Conservation (phyloP, 148 eudicot genomes). For the Vaccinium macrocarpon region DNA sequence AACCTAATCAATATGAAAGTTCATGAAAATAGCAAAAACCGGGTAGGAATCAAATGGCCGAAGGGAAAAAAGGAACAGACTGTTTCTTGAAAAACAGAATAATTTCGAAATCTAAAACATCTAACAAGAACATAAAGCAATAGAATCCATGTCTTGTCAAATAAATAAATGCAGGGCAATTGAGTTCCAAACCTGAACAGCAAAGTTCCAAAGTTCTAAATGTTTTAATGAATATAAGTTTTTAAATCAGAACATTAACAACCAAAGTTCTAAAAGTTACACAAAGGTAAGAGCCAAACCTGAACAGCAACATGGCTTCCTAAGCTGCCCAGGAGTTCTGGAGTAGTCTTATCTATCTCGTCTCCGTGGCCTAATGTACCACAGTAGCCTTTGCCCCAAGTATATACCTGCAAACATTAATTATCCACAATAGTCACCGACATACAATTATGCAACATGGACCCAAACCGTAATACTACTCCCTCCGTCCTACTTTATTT, state of each 20-base stretch:
- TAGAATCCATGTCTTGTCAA: background rate
- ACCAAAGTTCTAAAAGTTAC: background rate
- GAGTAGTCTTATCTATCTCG: conserved; percentile 87
- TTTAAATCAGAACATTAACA: background rate
- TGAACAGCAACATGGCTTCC: conserved; percentile 74
- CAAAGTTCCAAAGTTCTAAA: too few relatives aligned
- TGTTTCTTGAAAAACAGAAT: background rate
- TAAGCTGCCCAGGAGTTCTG: conserved; percentile 52
- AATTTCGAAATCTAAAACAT: background rate
- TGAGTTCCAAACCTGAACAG: background rate
- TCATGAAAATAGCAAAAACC: background rate
- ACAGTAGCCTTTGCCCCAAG: conserved; percentile 99
- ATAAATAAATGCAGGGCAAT: background rate
- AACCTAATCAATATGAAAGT: background rate
- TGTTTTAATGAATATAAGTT: background rate
- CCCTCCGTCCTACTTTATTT: background rate
- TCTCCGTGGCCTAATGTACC: conserved; percentile 96
- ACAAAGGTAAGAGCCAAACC: conserved; percentile 37
- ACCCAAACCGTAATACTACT: background rate
- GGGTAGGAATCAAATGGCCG: background rate
- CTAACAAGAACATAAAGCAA: background rate
- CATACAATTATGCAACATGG: background rate
- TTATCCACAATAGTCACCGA: background rate
- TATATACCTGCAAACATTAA: conserved; percentile 62
- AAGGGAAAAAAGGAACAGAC: background rate